A percentile compares a stretch with the other conserved stretches of the same genome.
phyloP scores from a whole-genome alignment of 2,329 filamentous ascomycete species.

The Aspergillus transmontanensis region DNA sequence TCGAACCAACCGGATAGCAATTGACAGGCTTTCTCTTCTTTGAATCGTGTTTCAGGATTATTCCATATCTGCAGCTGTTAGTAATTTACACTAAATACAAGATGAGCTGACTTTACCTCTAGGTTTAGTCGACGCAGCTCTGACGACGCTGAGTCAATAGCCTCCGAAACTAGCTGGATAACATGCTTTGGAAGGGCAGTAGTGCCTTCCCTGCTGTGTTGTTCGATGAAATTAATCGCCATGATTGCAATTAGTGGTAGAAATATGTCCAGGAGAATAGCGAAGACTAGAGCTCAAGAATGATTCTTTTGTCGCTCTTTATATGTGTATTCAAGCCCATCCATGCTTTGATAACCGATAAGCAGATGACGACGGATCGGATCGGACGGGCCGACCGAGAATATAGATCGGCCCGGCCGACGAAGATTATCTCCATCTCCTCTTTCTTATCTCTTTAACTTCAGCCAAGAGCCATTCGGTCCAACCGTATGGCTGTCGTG shows the following conservation, averaged over 20 bases:
- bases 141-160: background rate
- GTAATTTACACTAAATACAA: background rate
- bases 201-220: background rate
- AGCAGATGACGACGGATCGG: background rate
- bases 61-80: background rate
- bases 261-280: background rate
- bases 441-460: background rate
- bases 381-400: background rate
- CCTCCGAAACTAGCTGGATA: background rate
- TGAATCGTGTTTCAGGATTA: background rate
- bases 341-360: background rate
- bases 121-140: background rate
- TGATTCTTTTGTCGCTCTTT: background rate
- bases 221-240: background rate
- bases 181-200: background rate
- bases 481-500: background rate
- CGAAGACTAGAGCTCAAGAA: fast-evolving
- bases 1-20: background rate
- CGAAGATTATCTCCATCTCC: background rate
- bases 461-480: background rate
- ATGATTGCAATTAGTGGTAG: background rate
- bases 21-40: background rate
- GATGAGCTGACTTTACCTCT: background rate
- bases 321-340: background rate
- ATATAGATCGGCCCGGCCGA: background rate